Percentiles rank a stretch among this genome's conserved stretches.
phyloP scores from a whole-genome alignment of 2,329 filamentous ascomycete species.

The Ceratocystis cacaofunesta region DNA sequence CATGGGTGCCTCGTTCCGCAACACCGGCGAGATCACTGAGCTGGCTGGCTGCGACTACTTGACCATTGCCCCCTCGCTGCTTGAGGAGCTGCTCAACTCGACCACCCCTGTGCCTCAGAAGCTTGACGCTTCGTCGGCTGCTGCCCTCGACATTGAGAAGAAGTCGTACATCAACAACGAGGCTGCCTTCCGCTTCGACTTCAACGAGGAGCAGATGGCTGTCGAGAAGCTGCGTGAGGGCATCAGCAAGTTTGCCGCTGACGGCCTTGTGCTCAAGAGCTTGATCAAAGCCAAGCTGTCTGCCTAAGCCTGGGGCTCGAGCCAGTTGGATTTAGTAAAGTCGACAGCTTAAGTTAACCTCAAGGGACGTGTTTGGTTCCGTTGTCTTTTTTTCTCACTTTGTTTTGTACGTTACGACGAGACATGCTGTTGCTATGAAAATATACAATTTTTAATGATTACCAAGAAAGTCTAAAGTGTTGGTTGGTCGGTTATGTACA shows the following conservation, averaged over 20 bases:
- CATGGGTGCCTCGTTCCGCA: slow-evolving; percentile 98
- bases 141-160: slow-evolving; percentile 64
- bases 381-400: neutral
- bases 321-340: too few species aligned
- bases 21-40: slow-evolving; percentile 91
- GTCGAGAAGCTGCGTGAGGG: slow-evolving; percentile 98
- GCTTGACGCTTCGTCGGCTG: slow-evolving; percentile 57
- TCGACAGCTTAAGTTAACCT: too few species aligned
- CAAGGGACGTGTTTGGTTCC: too few species aligned
- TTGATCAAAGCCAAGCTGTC: slow-evolving; percentile 77
- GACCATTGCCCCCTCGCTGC: slow-evolving; percentile 58
- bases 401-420: neutral
- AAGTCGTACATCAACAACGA: slow-evolving; percentile 84
- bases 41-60: slow-evolving; percentile 97
- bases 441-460: slow-evolving; percentile 6
- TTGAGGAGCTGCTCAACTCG: slow-evolving; percentile 88
- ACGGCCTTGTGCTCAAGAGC: slow-evolving; percentile 83
- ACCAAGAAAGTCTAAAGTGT: neutral
- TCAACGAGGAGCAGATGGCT: slow-evolving; percentile 99
- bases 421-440: neutral
- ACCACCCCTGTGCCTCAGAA: slow-evolving; percentile 74
- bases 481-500: neutral
- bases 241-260: slow-evolving; percentile 98
- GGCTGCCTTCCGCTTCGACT: slow-evolving; percentile 87
- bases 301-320: slow-evolving; percentile 24